These are phyloP conservation scores for Rhododendron kiyosumense DNA, from an alignment of 148 eudicot genomes.

Conservation along the genomic window DNA sequence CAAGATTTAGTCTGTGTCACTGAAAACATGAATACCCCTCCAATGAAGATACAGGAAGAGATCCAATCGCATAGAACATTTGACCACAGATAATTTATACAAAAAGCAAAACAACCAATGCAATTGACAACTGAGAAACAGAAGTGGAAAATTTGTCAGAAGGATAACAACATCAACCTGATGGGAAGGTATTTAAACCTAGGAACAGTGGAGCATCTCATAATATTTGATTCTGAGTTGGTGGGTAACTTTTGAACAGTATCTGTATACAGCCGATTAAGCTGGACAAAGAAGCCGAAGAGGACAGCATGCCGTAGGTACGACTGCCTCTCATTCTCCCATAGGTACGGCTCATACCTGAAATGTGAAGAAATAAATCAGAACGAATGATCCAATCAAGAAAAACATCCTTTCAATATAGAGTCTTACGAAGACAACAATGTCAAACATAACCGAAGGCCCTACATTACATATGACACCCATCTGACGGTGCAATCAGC, in stretches of 20 bases:
- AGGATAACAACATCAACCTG: slow-evolving; percentile 45
- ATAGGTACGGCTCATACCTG: slow-evolving; percentile 91
- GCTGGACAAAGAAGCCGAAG: slow-evolving; percentile 96
- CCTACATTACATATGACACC: not conserved
- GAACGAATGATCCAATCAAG: not conserved
- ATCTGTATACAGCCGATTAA: slow-evolving; percentile 72
- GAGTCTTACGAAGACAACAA: not conserved
- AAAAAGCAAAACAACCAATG: not conserved
- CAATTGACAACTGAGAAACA: not conserved
- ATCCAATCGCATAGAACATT: not conserved
- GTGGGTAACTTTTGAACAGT: slow-evolving; percentile 71
- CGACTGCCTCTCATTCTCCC: slow-evolving; percentile 97
- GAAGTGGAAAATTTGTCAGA: not conserved
- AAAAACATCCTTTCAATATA: not conserved
- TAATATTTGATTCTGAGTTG: slow-evolving; percentile 80
- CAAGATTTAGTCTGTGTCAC: not conserved
- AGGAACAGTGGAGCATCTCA: slow-evolving; percentile 90
- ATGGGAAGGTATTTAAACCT: slow-evolving; percentile 97
- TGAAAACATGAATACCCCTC: not conserved
- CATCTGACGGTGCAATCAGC: not conserved
- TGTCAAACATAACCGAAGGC: not conserved
- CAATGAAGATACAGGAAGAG: not conserved
- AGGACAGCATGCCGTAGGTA: slow-evolving; percentile 92
- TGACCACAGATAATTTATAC: not conserved
- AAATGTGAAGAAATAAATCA: slow-evolving; percentile 12